Evolutionary conservation across 495 filamentous ascomycete species (phyloP).

Genomic region (Annulohypoxylon nitens): DNA sequence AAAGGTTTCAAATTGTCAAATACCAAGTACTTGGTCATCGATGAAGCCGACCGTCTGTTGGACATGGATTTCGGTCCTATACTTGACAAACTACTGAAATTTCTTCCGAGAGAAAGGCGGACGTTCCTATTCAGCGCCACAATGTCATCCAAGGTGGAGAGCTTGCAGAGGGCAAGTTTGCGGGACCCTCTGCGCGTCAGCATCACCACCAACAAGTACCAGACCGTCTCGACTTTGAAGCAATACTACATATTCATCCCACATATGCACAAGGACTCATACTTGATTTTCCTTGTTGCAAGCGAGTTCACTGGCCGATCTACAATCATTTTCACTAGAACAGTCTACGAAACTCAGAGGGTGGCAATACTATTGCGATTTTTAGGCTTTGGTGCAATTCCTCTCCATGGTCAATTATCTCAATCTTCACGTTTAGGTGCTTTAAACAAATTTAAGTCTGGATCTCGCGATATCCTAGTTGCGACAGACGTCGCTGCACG

Average conservation of each 20-base stretch:
- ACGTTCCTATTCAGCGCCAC: slow-evolving; percentile 97
- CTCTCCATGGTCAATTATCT: slow-evolving; percentile 84
- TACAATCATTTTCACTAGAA: slow-evolving; percentile 91
- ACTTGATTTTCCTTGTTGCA: slow-evolving; percentile 81
- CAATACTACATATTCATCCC: slow-evolving; percentile 89
- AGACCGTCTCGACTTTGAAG: slow-evolving; percentile 86
- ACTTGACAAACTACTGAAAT: slow-evolving; percentile 91
- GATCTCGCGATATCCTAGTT: slow-evolving; percentile 85
- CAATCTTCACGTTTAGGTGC: slow-evolving; percentile 87
- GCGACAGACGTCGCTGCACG: slow-evolving; percentile 95
- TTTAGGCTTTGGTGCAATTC: slow-evolving; percentile 85
- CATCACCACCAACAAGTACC: slow-evolving; percentile 82
- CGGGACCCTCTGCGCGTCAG: slow-evolving; percentile 77
- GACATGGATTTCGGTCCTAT: slow-evolving; percentile 96
- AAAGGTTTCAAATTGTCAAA: slow-evolving; percentile 88
- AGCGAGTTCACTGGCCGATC: slow-evolving; percentile 87
- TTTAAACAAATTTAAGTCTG: slow-evolving; percentile 85
- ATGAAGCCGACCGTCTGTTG: slow-evolving; percentile 92
- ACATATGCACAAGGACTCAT: slow-evolving; percentile 89
- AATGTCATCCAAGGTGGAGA: slow-evolving; percentile 92
- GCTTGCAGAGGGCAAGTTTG: slow-evolving; percentile 87
- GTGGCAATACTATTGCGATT: slow-evolving; percentile 83
- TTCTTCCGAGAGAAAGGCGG: slow-evolving; percentile 80
- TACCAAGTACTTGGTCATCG: slow-evolving; percentile 91
- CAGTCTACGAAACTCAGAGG: slow-evolving; percentile 89